phyloP scores from a whole-genome alignment of 2,329 filamentous ascomycete genomes.

The Fusarium xyrophilum region DNA sequence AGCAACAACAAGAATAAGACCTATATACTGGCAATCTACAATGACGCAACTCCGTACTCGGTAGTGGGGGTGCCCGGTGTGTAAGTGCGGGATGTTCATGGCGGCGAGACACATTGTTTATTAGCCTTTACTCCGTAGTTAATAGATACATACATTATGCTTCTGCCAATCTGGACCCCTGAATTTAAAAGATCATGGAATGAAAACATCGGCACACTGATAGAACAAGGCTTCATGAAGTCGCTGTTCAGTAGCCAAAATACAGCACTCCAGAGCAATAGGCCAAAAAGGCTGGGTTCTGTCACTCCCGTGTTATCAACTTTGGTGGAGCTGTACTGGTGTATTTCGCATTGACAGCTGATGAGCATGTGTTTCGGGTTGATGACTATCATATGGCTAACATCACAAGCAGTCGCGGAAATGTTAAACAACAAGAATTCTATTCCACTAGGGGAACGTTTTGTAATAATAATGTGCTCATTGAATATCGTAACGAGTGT shows the following conservation, averaged over 20 bases:
- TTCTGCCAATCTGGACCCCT: neutral
- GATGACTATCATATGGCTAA: neutral
- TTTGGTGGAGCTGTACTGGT: neutral
- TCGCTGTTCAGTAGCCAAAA: neutral
- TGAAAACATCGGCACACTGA: neutral
- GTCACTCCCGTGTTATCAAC: neutral
- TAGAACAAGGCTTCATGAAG: neutral
- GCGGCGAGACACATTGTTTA: neutral
- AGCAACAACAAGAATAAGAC: neutral
- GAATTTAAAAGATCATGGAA: neutral
- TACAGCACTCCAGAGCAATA: neutral
- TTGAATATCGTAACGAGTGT: constrained; percentile 27
- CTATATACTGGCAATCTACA: neutral
- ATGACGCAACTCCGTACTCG: neutral
- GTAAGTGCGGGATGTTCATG: neutral
- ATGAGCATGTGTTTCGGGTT: neutral
- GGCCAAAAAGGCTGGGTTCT: neutral
- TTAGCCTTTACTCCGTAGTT: neutral
- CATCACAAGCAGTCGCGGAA: neutral
- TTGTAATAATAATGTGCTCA: constrained; percentile 1
- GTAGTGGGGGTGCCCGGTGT: neutral
- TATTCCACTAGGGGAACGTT: neutral
- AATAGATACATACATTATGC: neutral
- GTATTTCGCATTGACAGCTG: neutral
- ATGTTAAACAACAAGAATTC: neutral